Base-by-base conservation (phyloP, 2,329 filamentous ascomycete genomes). In the Ophiostoma tasmaniense region DNA sequence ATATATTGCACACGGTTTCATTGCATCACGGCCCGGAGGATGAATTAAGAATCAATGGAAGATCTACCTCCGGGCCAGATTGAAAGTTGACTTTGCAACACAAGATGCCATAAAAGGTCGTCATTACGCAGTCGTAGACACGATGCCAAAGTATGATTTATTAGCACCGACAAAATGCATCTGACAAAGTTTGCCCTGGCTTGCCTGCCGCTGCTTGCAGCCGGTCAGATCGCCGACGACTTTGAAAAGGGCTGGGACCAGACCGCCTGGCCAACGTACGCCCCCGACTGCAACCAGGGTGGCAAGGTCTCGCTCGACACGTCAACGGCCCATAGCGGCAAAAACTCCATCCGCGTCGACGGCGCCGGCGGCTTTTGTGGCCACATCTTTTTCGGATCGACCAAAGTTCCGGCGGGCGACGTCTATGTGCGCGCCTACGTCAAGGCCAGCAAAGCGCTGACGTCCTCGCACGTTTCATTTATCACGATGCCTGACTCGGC, bases 401-500 rank as follows among this genome's bases (percentile, higher is more conserved):
- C 78, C 1, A 80, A 82, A 64, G 78, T 88, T 2, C 85, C 85
- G 0, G 80, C 75, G 67, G 85, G 85, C 1, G 82, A 87, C 74
- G 78, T 88, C 17, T 70, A 67, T 11, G 69, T 70, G 25, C 69
- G 69, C 35, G 55, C 65, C 2, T 70, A 61, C 37, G 87, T 85
- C 66, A 86, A 86, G 78, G 80, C 84, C 1, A 79, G 81, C 66
- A 85, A 82, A 72, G 81, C 85, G 68, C 78, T 88, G n/a, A 86
- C 84, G 7, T 81, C 82, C 76, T 80, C 83, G 25, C 86, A 88
- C 77, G 84, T 88, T 71, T 82, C 84, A 64, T 88, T 88, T 79
- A 87, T 88, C 78, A 87, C 85, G 25, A 87, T 88, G 84, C 82
- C 85, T 2, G 86, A 88, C 77, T 78, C 84, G 0, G 79, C 83